These are phyloP conservation scores for Herpetomonas samuelpessoai DNA, from an alignment of 208 protist genomes.

Conservation along the genomic window DNA sequence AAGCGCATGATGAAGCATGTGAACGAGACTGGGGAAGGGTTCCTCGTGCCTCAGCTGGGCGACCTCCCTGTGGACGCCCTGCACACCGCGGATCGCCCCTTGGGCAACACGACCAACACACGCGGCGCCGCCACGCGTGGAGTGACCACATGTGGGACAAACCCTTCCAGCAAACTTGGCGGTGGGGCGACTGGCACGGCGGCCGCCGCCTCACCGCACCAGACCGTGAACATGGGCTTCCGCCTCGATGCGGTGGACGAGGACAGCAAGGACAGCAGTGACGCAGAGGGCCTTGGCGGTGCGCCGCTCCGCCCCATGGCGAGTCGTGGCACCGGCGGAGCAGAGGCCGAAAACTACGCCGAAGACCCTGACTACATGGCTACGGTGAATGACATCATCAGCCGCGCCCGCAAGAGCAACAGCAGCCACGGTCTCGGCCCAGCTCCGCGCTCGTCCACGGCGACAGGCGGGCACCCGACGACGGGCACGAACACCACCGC, in stretches of 20 bases:
- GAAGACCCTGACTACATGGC: conserved; percentile 34
- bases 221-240: conserved; percentile 13
- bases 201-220: not conserved
- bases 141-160: too few species aligned
- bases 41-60: not conserved
- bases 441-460: not conserved
- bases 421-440: not conserved
- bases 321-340: conserved; percentile 5
- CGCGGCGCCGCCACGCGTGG: not conserved
- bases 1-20: conserved; percentile 24
- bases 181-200: not conserved
- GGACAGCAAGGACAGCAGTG: conserved; percentile 20
- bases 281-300: conserved; percentile 6
- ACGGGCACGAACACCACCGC: not conserved
- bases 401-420: conserved; percentile 21
- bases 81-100: not conserved
- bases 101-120: not conserved
- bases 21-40: conserved; percentile 6
- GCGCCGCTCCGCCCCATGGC: not conserved
- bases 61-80: not conserved
- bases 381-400: conserved; percentile 34
- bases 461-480: not conserved
- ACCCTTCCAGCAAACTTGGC: too few species aligned
- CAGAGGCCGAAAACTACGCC: conserved; percentile 7
- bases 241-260: conserved; percentile 24